Evolutionary conservation across 129 eudicot species (phyloP).

Genomic region (Artemisia annua): DNA sequence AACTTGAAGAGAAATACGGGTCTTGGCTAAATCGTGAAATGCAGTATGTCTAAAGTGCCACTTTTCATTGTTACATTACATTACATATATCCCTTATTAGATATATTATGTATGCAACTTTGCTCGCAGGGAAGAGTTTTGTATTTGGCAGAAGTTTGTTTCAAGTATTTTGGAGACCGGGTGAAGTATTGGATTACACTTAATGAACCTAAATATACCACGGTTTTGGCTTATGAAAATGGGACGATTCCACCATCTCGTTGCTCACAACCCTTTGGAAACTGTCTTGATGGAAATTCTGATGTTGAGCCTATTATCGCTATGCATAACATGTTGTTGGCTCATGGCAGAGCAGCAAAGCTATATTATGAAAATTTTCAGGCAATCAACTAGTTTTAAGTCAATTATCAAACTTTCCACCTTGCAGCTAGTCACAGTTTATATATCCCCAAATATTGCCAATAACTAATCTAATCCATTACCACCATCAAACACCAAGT

Average conservation of each 20-base stretch:
- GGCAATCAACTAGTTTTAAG: constrained; percentile 35
- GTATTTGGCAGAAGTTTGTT: constrained; percentile 62
- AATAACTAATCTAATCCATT: too few relatives aligned
- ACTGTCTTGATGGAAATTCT: constrained; percentile 67
- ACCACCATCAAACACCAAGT: too few relatives aligned
- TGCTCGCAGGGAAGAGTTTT: constrained; percentile 70
- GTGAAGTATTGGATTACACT: constrained; percentile 76
- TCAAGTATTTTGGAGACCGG: constrained; percentile 68
- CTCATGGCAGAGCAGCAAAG: constrained; percentile 77
- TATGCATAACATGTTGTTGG: constrained; percentile 72
- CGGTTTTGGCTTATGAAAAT: constrained; percentile 37
- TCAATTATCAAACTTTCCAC: not conserved
- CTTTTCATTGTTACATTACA: not conserved
- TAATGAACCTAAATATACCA: constrained; percentile 69
- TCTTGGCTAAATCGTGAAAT: constrained; percentile 76
- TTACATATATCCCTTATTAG: not conserved
- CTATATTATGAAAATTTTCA: constrained; percentile 57
- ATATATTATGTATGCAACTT: not conserved
- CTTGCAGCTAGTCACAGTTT: too few relatives aligned
- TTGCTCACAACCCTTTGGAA: constrained; percentile 80
- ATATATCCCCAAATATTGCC: too few relatives aligned
- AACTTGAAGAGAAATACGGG: constrained; percentile 69
- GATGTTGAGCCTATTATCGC: constrained; percentile 59
- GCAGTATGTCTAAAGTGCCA: constrained; percentile 43
- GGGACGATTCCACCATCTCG: constrained; percentile 63